These are phyloP conservation scores for Debaryomyces coudertii DNA, from an alignment of 1,139 yeast genomes.

Conservation along the genomic window DNA sequence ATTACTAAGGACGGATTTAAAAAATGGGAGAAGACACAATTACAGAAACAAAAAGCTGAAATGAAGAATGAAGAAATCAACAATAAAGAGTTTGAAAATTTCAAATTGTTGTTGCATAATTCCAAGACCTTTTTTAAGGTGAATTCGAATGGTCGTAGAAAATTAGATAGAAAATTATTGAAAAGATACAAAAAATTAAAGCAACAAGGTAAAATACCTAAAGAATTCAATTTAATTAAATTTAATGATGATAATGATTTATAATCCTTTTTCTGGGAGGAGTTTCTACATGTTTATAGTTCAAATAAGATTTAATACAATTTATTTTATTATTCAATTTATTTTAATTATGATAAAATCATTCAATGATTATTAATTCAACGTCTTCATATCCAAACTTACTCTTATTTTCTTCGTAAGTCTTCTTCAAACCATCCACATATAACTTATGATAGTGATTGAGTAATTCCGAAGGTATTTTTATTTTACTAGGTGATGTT, in stretches of 20 bases:
- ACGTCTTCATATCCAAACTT: constrained; percentile 57
- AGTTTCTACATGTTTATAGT: constrained; percentile 7
- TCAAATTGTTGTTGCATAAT: constrained; percentile 23
- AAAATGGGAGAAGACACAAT: constrained; percentile 39
- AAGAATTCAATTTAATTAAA: constrained; percentile 11
- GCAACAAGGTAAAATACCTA: constrained; percentile 27
- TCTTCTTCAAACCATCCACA: constrained; percentile 62
- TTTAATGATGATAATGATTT: constrained; percentile 15
- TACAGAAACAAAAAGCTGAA: constrained; percentile 23
- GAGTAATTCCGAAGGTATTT: constrained; percentile 49
- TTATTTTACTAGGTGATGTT: constrained; percentile 23
- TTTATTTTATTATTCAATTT: not conserved
- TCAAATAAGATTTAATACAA: constrained; percentile 2
- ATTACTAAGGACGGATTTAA: constrained; percentile 33
- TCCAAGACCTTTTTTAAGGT: constrained; percentile 29
- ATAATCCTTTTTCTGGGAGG: constrained; percentile 3
- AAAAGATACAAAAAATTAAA: constrained; percentile 32
- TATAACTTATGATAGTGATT: constrained; percentile 76
- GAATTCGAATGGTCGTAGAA: constrained; percentile 26
- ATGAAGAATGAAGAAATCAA: constrained; percentile 21
- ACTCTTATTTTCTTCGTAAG: constrained; percentile 72
- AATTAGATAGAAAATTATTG: constrained; percentile 35
- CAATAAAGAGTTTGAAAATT: constrained; percentile 26
- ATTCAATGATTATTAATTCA: constrained; percentile 52
- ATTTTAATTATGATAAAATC: constrained; percentile 6